Percentiles rank a stretch among this genome's conserved stretches.
phyloP scores from a whole-genome alignment of 345 rosid genomes.

The Viola odorata region DNA sequence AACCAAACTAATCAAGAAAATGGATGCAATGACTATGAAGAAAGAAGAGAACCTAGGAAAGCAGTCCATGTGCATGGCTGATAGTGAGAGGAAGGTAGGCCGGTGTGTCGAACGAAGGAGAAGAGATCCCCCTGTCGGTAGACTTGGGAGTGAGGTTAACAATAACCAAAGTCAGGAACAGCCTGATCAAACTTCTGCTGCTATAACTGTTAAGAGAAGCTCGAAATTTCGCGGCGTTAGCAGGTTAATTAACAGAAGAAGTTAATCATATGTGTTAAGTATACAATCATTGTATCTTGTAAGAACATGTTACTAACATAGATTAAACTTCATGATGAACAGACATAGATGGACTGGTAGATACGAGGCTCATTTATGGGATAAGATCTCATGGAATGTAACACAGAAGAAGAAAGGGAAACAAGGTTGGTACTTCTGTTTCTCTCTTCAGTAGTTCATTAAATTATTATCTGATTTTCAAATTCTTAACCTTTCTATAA shows the following conservation, averaged over 20 bases:
- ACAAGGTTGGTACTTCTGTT: conserved; percentile 34
- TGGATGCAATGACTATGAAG: conserved; percentile 38
- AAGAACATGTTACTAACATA: neutral
- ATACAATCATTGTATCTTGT: neutral
- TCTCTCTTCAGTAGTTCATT: neutral
- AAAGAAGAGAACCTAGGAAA: conserved; percentile 30
- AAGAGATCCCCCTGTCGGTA: conserved; percentile 27
- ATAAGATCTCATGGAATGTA: conserved; percentile 60
- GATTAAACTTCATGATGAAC: conserved; percentile 1
- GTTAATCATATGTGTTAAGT: neutral
- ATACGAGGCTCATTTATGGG: conserved; percentile 71
- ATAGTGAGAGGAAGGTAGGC: conserved; percentile 9
- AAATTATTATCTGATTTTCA: neutral
- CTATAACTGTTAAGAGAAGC: conserved; percentile 60
- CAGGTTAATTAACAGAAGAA: conserved; percentile 26
- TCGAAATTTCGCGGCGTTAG: conserved; percentile 69
- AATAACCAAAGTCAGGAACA: conserved; percentile 29
- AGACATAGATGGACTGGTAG: conserved; percentile 70
- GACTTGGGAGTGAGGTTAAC: conserved; percentile 13
- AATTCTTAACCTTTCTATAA: conserved; percentile 4
- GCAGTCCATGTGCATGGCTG: conserved; percentile 14
- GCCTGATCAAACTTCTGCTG: conserved; percentile 24
- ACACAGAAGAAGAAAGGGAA: conserved; percentile 70
- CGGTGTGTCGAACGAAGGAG: conserved; percentile 41
- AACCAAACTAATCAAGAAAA: conserved; percentile 5